These are phyloP conservation scores for Lophiotrema nucula DNA, from an alignment of 495 filamentous ascomycete species.

Conservation along the genomic window DNA sequence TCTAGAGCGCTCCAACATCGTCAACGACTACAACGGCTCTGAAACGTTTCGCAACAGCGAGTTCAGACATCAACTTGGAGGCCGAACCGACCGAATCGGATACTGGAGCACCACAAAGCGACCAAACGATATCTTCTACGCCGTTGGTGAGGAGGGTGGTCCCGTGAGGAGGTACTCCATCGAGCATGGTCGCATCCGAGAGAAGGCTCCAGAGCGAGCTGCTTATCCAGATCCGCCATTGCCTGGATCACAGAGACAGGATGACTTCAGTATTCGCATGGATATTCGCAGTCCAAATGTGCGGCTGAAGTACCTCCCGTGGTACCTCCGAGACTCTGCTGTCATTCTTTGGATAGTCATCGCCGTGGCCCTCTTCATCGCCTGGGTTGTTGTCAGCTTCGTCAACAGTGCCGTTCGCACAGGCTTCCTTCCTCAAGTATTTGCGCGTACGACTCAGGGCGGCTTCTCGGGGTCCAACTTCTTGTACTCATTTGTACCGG, in stretches of 20 bases:
- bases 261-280: constrained; percentile 36
- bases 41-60: constrained; percentile 52
- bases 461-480: constrained; percentile 87
- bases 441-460: constrained; percentile 55
- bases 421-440: constrained; percentile 70
- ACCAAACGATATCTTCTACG: constrained; percentile 61
- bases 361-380: constrained; percentile 63
- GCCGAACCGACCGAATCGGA: constrained; percentile 65
- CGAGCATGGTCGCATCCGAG: constrained; percentile 46
- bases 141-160: constrained; percentile 61
- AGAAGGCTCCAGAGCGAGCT: constrained; percentile 32
- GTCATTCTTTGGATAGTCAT: constrained; percentile 64
- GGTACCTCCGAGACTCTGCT: constrained; percentile 66
- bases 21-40: constrained; percentile 63
- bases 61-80: constrained; percentile 48
- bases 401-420: constrained; percentile 61
- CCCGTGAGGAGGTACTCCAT: constrained; percentile 56
- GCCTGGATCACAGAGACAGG: constrained; percentile 2
- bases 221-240: not conserved
- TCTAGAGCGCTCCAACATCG: constrained; percentile 74
- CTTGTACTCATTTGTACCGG: constrained; percentile 80
- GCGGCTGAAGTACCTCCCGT: constrained; percentile 70
- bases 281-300: constrained; percentile 50
- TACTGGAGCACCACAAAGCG: constrained; percentile 71
- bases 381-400: constrained; percentile 68